Conservation (phyloP, 306 rosid species). For the Mimosa pudica region DNA sequence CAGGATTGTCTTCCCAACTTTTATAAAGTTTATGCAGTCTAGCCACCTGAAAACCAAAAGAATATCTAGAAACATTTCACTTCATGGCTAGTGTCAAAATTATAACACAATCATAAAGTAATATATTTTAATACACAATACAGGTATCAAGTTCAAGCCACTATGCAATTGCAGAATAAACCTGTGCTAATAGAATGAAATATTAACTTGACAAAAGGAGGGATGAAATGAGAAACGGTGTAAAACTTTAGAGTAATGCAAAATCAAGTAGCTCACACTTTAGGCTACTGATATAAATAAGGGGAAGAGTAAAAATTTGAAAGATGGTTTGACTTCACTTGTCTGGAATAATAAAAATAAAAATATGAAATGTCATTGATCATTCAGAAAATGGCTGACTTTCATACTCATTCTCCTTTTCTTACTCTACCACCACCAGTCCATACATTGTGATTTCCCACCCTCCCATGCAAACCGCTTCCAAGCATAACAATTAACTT, state of each 20-base stretch:
- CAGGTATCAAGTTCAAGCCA: background rate
- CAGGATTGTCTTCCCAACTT: constrained; percentile 76
- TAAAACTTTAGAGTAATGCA: background rate
- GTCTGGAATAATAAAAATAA: background rate
- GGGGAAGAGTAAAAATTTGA: background rate
- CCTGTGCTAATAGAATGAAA: background rate
- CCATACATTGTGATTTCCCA: background rate
- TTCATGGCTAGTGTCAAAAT: background rate
- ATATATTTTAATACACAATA: background rate
- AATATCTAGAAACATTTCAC: background rate
- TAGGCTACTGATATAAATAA: background rate
- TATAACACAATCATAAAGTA: background rate
- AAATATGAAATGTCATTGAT: background rate
- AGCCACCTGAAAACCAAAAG: constrained; percentile 50
- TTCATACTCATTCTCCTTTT: background rate
- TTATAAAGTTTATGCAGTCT: constrained; percentile 63
- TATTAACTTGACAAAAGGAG: background rate
- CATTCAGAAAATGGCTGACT: background rate
- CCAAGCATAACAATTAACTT: background rate
- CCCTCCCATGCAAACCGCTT: background rate
- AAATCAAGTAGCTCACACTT: background rate
- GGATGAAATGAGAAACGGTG: background rate
- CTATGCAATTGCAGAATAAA: background rate
- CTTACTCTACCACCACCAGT: background rate
- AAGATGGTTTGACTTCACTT: background rate